These are phyloP conservation scores for Phaffomyces antillensis DNA, from an alignment of 805 yeast genomes.

Conservation along the genomic window DNA sequence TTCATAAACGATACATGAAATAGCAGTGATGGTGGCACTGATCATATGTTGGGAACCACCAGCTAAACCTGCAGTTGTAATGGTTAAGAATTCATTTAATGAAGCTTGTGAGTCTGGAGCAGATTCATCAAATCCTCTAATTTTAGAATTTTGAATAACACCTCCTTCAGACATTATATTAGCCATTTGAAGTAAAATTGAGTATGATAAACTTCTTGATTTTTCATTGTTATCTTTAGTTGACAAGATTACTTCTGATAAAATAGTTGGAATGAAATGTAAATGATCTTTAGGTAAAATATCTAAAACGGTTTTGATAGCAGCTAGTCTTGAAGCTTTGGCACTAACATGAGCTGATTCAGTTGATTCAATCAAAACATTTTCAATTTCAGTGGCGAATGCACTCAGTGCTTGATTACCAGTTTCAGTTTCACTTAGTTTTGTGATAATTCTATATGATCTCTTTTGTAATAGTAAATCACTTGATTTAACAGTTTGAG, in stretches of 20 bases:
- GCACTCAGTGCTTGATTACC: constrained; percentile 50
- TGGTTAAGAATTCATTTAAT: constrained; percentile 78
- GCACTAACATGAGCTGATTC: constrained; percentile 62
- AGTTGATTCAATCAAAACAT: constrained; percentile 50
- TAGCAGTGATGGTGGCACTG: constrained; percentile 89
- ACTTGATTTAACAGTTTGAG: constrained; percentile 49
- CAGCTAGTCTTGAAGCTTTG: constrained; percentile 69
- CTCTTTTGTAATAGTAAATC: constrained; percentile 80
- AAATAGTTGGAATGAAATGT: constrained; percentile 70
- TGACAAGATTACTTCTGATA: constrained; percentile 83
- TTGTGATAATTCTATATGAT: constrained; percentile 72
- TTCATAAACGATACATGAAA: constrained; percentile 82
- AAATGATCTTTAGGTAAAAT: constrained; percentile 58
- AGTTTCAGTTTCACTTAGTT: constrained; percentile 58
- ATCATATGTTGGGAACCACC: constrained; percentile 94
- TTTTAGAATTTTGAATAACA: constrained; percentile 51
- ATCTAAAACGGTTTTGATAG: constrained; percentile 54
- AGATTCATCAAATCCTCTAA: constrained; percentile 58
- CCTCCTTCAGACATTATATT: constrained; percentile 64
- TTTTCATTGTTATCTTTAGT: constrained; percentile 93
- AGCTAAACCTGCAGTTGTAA: constrained; percentile 94
- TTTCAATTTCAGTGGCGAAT: constrained; percentile 53
- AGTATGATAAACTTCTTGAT: constrained; percentile 76
- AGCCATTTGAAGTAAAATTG: constrained; percentile 74
- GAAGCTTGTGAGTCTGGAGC: constrained; percentile 62